These are phyloP conservation scores for Yamadazyma atmosphaerica DNA, from an alignment of 1,139 yeast species.

Conservation along the genomic window DNA sequence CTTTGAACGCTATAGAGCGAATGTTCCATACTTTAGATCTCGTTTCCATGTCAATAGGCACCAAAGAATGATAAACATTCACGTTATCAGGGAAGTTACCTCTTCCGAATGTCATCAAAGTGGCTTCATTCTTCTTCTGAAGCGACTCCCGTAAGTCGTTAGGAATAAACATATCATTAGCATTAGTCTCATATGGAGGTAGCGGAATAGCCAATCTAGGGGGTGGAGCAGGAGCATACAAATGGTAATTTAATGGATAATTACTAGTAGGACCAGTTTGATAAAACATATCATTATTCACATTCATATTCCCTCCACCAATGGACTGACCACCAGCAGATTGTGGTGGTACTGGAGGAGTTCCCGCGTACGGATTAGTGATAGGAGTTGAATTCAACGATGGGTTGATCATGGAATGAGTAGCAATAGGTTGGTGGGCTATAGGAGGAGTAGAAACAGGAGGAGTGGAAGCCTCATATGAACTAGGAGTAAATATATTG, in stretches of 20 bases:
- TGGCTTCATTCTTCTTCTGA: slow-evolving; percentile 76
- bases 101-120: slow-evolving; percentile 61
- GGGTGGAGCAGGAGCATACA: slow-evolving; percentile 89
- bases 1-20: slow-evolving; percentile 71
- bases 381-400: slow-evolving; percentile 8
- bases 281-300: slow-evolving; percentile 14
- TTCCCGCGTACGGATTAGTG: slow-evolving; percentile 8
- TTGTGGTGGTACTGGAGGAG: slow-evolving; percentile 4
- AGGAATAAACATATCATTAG: slow-evolving; percentile 70
- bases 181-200: slow-evolving; percentile 68
- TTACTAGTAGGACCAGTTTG: slow-evolving; percentile 20
- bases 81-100: slow-evolving; percentile 72
- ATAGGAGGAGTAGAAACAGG: slow-evolving; percentile 9
- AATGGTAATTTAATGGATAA: slow-evolving; percentile 79
- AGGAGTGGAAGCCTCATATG: slow-evolving; percentile 9
- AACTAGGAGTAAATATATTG: slow-evolving; percentile 36
- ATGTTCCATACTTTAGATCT: slow-evolving; percentile 59
- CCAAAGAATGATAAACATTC: slow-evolving; percentile 82
- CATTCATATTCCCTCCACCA: slow-evolving; percentile 7
- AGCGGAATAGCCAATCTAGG: slow-evolving; percentile 63
- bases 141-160: slow-evolving; percentile 70
- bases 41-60: slow-evolving; percentile 72
- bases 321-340: slow-evolving; percentile 10
- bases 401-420: slow-evolving; percentile 7
- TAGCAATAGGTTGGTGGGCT: slow-evolving; percentile 4